Percentiles rank a stretch among this genome's conserved stretches.
These are phyloP conservation scores for Nakazawaea anatomiae DNA, from an alignment of 805 yeast genomes.

Conservation along the genomic window DNA sequence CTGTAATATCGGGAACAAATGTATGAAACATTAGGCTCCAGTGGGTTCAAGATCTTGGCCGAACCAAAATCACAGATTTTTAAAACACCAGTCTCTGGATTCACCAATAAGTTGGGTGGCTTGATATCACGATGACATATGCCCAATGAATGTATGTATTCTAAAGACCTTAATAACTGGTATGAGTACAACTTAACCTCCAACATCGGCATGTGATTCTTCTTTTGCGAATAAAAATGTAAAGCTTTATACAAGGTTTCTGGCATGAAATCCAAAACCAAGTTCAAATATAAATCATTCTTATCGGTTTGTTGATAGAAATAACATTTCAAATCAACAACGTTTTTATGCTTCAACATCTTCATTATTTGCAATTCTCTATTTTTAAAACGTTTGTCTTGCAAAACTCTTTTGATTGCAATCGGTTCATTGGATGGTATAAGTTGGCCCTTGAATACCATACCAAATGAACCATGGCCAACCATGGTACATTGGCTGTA, in stretches of 20 bases:
- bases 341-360: slow-evolving; percentile 75
- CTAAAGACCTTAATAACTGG: slow-evolving; percentile 69
- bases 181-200: slow-evolving; percentile 84
- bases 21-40: slow-evolving; percentile 92
- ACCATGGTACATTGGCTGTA: slow-evolving; percentile 79
- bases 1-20: slow-evolving; percentile 95
- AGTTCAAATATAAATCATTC: slow-evolving; percentile 79
- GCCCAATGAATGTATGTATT: slow-evolving; percentile 71
- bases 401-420: slow-evolving; percentile 94
- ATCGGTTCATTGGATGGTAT: slow-evolving; percentile 71
- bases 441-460: slow-evolving; percentile 85
- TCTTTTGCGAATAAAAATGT: slow-evolving; percentile 66
- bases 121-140: slow-evolving; percentile 91
- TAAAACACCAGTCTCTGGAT: slow-evolving; percentile 77
- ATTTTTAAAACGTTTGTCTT: slow-evolving; percentile 89
- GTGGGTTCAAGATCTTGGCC: slow-evolving; percentile 84
- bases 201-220: slow-evolving; percentile 77
- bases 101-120: slow-evolving; percentile 83
- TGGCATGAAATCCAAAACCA: slow-evolving; percentile 91
- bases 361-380: slow-evolving; percentile 97
- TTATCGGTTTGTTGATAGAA: slow-evolving; percentile 74
- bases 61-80: slow-evolving; percentile 96
- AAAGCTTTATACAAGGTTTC: slow-evolving; percentile 90
- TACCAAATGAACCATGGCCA: slow-evolving; percentile 99
- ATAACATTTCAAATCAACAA: slow-evolving; percentile 82